Evolutionary conservation across 257 asterid species (phyloP), one percentile per base, ranked within the genome.

Genomic region (Jacaranda copaia): DNA sequence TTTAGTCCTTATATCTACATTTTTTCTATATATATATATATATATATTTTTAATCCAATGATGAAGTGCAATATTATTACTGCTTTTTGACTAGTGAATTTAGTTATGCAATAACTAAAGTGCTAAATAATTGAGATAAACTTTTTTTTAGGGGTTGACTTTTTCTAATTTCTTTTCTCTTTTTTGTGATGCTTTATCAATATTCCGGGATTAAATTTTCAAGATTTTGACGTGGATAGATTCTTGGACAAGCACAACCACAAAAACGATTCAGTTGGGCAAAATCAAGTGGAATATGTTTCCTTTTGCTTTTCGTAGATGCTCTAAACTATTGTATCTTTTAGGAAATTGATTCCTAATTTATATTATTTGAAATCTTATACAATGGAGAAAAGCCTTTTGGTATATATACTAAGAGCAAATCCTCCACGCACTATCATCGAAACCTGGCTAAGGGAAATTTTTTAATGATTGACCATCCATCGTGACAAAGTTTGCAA

Each of bases 301-400:
- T 11, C 45, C 40, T 58, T 45, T 68, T 45, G n/a, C 32, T 68
- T 77, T 55, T 35, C 51, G n/a, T 51, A 19, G 58, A 75, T 64
- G 35, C 58, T 18, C 36, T 8, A 15, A 32, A 53, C 55, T 72
- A 6, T 56, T 32, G 36, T 45, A 32, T n/a, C 4, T 25, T 25
- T 60, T 58, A 45, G 70, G 9, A 73, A 42, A 45, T 45, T 1
- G 35, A 46, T 51, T 55, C 3, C 16, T 16, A 10, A 25, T 8
- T 11, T 3, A 42, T 6, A 42, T 6, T 3, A 25, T 25, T 25
- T 25, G 32, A 25, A 25, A 25, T 25, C 1, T 25, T 1, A 25
- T 25, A 25, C 2, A 25, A 25, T 25, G 32, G 32, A 25, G 32
- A 25, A 25, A 25, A 25, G 32, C 2, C 2, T 25, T 25, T 25